Percentiles rank a stretch among this genome's conserved stretches.
Conservation (phyloP, 164 flowering plant species). For the Magnolia officinalis region DNA sequence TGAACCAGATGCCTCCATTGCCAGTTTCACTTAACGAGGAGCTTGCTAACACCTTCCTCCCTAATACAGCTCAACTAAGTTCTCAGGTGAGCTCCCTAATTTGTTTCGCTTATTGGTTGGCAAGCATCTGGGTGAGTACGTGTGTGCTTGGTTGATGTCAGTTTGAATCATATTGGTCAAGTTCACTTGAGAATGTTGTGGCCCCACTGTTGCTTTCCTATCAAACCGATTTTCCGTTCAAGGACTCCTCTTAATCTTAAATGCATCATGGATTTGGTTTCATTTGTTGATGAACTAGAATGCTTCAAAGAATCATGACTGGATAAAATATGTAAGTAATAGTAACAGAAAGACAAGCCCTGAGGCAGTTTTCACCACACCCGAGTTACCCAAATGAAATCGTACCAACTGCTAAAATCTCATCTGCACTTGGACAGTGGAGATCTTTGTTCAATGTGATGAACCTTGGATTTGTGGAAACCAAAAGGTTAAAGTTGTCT, state of each 20-base stretch:
- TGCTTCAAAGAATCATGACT: background rate
- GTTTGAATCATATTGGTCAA: background rate
- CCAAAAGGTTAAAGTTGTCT: background rate
- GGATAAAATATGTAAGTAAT: background rate
- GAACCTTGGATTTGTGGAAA: background rate
- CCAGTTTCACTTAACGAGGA: slow-evolving; percentile 71
- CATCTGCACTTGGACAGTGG: background rate
- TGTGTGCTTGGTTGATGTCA: background rate
- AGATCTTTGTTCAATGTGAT: background rate
- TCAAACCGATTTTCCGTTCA: background rate
- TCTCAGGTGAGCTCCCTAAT: slow-evolving; percentile 7
- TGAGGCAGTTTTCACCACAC: background rate
- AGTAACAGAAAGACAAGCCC: background rate
- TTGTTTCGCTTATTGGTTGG: background rate
- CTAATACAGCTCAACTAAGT: slow-evolving; percentile 49
- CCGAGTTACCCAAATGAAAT: background rate
- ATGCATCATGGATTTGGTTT: slow-evolving; percentile 1
- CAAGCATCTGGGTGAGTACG: background rate
- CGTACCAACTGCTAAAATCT: background rate
- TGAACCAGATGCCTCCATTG: slow-evolving; percentile 87
- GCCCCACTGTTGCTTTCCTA: background rate
- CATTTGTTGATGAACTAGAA: background rate
- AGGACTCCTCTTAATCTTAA: background rate
- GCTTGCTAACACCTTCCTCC: slow-evolving; percentile 56
- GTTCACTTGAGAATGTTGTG: background rate